These are phyloP conservation scores for Parastagonospora nodorum DNA, from an alignment of 2,329 filamentous ascomycete genomes.

Conservation along the genomic window DNA sequence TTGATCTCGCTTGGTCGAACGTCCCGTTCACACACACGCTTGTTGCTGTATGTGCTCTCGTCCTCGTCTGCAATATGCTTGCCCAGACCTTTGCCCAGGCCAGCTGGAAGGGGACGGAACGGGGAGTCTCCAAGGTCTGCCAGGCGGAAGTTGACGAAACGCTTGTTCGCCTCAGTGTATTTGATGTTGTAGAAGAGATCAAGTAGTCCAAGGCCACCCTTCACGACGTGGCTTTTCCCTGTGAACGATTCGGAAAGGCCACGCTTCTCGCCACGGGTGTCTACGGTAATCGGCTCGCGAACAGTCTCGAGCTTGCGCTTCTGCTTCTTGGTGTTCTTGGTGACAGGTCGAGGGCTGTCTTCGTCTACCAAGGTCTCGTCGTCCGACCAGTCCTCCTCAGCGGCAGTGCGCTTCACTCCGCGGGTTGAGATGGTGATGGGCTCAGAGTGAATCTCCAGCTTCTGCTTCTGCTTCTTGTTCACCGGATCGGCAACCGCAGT, in stretches of 20 bases:
- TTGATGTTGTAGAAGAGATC: not conserved
- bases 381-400: not conserved
- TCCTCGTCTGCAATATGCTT: too few species aligned
- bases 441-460: conserved; percentile 3
- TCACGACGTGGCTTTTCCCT: too few species aligned
- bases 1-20: not conserved
- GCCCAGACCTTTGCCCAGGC: too few species aligned
- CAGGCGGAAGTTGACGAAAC: not conserved
- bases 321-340: not conserved
- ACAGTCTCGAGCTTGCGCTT: not conserved
- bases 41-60: not conserved
- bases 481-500: too few species aligned
- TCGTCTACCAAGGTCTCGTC: not conserved
- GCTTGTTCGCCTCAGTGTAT: not conserved
- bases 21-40: not conserved
- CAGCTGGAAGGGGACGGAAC: not conserved
- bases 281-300: not conserved
- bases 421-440: not conserved
- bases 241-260: not conserved
- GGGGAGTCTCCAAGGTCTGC: not conserved
- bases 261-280: conserved; percentile 3
- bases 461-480: not conserved
- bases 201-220: too few species aligned
- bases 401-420: not conserved
- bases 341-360: not conserved